Evolutionary conservation across 1,284 basidiomycete genomes (phyloP), one percentile per base, ranked within the genome.

Genomic region (Pterulicium gracile): DNA sequence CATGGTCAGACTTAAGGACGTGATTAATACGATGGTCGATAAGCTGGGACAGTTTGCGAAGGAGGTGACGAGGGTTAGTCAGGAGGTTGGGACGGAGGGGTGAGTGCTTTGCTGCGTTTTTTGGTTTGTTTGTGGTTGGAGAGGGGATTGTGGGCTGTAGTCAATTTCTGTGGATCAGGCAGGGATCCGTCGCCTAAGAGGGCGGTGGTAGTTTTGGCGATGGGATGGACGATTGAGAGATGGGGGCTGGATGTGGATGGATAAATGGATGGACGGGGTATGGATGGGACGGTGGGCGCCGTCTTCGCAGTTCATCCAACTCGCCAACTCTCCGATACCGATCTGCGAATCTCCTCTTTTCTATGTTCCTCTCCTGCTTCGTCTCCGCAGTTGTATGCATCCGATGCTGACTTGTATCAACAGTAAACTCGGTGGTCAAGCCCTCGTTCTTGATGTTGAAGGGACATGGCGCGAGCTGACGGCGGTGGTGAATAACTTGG

Each of bases 1-100:
- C 50, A 96, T 98, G 92, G 87, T 94, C 15, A 90, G 96, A 65
- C 80, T 98, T 58, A 97, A 97, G 73, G 91, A 97, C 55, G 93
- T 95, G 56, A 96, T 98, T 71, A 98, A 98, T 60, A 85, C 86
- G 40, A 97, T 98, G 90, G 90, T 87, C 46, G 83, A 87, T 59
- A 84, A 83, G 62, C 69, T 88, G 34, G 83, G 79, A 43, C 81
- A 85, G 58, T 90, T 90, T 61, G 85, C 87, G 39, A 79, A 80
- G 57, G 87, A 88, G 60, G 85, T 92, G 47, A 92, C 88, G 50
- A 79, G 88, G 55, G 88, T 92, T 52, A 84, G 80, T 55, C 81
- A 91, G 60, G 92, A 96, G 65, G 93, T 95, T 67, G 91, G 91
- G 27, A 92, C 88, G 41, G 86, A 94, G 71, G 89, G 88, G 73